Base-by-base conservation (phyloP, 768 basidiomycete genomes). In the Lactarius hatsudake region DNA sequence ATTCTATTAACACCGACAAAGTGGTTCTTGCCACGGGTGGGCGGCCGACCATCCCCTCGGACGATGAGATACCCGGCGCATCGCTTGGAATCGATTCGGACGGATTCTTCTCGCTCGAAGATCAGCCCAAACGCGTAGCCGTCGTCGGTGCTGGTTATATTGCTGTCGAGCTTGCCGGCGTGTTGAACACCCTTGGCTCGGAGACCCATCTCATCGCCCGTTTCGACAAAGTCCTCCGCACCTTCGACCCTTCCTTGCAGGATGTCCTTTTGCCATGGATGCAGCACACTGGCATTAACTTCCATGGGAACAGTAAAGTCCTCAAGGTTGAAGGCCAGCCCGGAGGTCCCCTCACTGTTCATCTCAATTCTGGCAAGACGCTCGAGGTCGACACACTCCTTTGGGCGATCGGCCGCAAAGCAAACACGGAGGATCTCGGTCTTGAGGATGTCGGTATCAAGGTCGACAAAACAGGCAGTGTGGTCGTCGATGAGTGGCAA, bases 81-180 rank as follows among this genome's bases (percentile, higher is more conserved):
- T 88, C 87, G 45, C 84, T 92, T 54, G 97, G 96, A 32, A 96
- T 94, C 71, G 82, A 89, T 78, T 96, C 94, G 10, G 97, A 99
- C 76, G 96, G 95, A 3, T 99, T 99, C 82, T 99, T 99, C 73
- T 93, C 87, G 55, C 86, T 99, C 55, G 86, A 87, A 71, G 84
- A 90, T 61, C 94, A 96, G 76, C 97, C 97, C 10, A 93, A 90
- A 78, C 86, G 94, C 65, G 95, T 97, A 36, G 96, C 89, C 3
- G 89, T 98, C 63, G 88, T 98, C 53, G 97, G 97, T 56, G 97
- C 97, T 17, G 97, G 97, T 1, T 99, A 99, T 77, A 98, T 99
- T 72, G 95, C 95, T 20, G 93, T 98, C 68, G 97, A 99, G 78
- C 87, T 99, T 56, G 94, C 96, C 5, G 97, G 97, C 23, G 86